phyloP scores from a whole-genome alignment of 2,329 filamentous ascomycete genomes.

The Leptographium radiaticola region DNA sequence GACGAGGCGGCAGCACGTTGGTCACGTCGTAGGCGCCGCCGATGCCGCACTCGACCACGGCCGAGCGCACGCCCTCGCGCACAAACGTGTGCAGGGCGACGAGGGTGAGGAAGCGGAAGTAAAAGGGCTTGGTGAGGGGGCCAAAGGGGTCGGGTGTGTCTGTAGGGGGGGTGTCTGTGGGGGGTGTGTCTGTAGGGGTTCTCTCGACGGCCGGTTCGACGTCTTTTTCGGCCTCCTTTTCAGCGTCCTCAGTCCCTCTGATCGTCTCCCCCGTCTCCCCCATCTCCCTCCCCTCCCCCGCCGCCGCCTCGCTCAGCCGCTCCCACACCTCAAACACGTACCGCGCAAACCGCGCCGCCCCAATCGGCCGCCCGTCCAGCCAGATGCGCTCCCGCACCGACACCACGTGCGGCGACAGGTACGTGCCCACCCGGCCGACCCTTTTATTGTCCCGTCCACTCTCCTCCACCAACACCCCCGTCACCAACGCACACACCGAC shows the following conservation, averaged over 20 bases:
- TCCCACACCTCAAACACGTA: conserved; percentile 86
- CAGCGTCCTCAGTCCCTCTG: too few species aligned
- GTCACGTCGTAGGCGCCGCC: conserved; percentile 59
- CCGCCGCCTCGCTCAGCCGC: conserved; percentile 26
- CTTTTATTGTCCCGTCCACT: not conserved
- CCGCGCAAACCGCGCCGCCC: conserved; percentile 52
- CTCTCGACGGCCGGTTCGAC: too few species aligned
- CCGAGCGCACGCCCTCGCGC: conserved; percentile 59
- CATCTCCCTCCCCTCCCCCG: conserved; percentile 7
- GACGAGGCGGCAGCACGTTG: conserved; percentile 50
- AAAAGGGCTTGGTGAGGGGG: conserved; percentile 63
- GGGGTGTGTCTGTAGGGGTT: too few species aligned
- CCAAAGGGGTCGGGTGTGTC: conserved; percentile 31
- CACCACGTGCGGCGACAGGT: conserved; percentile 75
- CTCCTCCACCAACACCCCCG: conserved; percentile 51
- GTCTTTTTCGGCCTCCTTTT: too few species aligned
- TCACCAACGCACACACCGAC: conserved; percentile 73
- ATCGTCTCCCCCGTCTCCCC: too few species aligned
- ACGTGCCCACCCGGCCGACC: conserved; percentile 50
- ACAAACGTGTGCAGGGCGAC: conserved; percentile 79
- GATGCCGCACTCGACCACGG: conserved; percentile 85
- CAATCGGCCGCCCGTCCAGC: conserved; percentile 60
- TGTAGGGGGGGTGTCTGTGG: not conserved
- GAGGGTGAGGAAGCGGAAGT: conserved; percentile 84
- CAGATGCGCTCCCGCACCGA: conserved; percentile 76